Conservation (phyloP, 768 basidiomycete genomes). For the Gymnopilus dilepis region DNA sequence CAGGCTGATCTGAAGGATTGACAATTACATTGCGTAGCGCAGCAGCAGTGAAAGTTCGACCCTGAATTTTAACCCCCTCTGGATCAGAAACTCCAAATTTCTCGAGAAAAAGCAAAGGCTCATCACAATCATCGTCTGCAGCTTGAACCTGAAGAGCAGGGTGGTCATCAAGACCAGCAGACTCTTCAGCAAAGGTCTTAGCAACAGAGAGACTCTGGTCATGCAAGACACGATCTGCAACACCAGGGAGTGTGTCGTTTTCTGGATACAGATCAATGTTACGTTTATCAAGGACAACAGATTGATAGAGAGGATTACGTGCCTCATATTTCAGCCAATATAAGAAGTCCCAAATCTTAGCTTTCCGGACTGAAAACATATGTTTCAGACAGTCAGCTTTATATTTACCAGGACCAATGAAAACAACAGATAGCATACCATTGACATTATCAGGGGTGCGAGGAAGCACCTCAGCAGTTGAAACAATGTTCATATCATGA, state of each 20-base stretch:
- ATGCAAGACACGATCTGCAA: slow-evolving; percentile 20
- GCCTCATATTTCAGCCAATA: slow-evolving; percentile 23
- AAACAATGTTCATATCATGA: slow-evolving; percentile 37
- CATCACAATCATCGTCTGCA: background rate
- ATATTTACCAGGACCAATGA: slow-evolving; percentile 32
- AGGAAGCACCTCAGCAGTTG: slow-evolving; percentile 32
- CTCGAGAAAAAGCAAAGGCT: slow-evolving; percentile 25
- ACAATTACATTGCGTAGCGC: slow-evolving; percentile 30
- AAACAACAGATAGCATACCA: slow-evolving; percentile 32
- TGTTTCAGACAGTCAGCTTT: slow-evolving; percentile 17
- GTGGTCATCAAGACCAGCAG: slow-evolving; percentile 32
- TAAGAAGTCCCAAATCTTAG: slow-evolving; percentile 30
- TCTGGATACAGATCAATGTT: slow-evolving; percentile 2
- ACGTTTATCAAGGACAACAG: background rate
- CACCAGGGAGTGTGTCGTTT: background rate
- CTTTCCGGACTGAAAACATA: slow-evolving; percentile 28
- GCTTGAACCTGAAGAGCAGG: slow-evolving; percentile 20
- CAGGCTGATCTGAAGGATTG: slow-evolving; percentile 16
- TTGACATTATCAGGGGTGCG: slow-evolving; percentile 30
- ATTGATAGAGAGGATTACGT: slow-evolving; percentile 28
- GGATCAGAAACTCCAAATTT: slow-evolving; percentile 37
- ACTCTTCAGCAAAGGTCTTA: slow-evolving; percentile 29
- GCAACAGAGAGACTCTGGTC: slow-evolving; percentile 11
- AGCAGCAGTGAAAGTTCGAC: slow-evolving; percentile 26
- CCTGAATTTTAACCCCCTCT: slow-evolving; percentile 28